Evolutionary conservation across 805 yeast genomes (phyloP), one percentile per base, ranked within the genome.

Genomic region (Candida chilensis): DNA sequence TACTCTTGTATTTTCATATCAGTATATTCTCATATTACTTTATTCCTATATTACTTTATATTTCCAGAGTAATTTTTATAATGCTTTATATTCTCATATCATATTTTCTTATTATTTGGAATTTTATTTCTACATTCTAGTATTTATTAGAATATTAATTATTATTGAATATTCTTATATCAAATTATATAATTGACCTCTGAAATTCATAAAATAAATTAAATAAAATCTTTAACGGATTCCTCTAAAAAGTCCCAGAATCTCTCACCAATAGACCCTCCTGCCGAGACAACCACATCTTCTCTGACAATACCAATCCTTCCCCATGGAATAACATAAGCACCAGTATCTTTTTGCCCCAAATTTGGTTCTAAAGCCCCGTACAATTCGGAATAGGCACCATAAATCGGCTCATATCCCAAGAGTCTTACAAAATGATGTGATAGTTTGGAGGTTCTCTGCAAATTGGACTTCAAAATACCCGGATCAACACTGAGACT

Each of bases 281-380:
- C 42, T 21, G 50, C 38, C 2, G 54, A 58, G 3, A 38, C 50
- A 8, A 36, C 37, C 12, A 67, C 40, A 34, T 67, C 73, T 1
- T 38, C 35, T 37, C 70, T 47, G 15, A 54, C 38, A 2, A 26
- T 29, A 16, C 67, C 67, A 11, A 54, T 39, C 3, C 43, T 34
- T 1, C 75, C 74, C 52, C 57, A 66, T 4, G 74, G 67, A 11
- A 52, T 50, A 14, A 61, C 39, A 39, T 53, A 64, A 17, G 44
- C 49, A 2, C 65, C 64, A 24, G 50, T 44, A 9, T 58, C 45
- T 25, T 39, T 37, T 2, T 42, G 7, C 1, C 57, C 52, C 13
- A 67, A 36, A 5, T 50, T 45, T 4, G 72, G 71, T 16, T 44
- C 38, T 29, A 67, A 45, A 0, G 65, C 64, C 3, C 63, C 71